These are phyloP conservation scores for Candida mattraensis DNA, from an alignment of 805 yeast genomes.

Conservation along the genomic window DNA sequence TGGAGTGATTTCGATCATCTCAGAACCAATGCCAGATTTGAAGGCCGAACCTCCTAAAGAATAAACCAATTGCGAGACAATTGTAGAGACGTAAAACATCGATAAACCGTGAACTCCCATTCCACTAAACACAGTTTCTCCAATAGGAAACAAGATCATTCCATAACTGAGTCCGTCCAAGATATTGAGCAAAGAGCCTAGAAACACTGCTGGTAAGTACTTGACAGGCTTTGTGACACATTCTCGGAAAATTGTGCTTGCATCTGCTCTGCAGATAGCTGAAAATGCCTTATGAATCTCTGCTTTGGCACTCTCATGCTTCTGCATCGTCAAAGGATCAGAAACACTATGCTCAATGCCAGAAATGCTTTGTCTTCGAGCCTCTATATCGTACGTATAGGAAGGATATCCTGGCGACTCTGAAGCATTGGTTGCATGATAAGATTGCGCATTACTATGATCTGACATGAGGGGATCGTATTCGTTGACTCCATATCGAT, in stretches of 20 bases:
- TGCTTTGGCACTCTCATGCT: conserved; percentile 4
- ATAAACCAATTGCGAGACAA: conserved; percentile 84
- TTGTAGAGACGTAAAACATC: conserved; percentile 89
- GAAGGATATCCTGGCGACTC: background rate
- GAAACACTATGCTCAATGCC: background rate
- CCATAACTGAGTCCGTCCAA: conserved; percentile 95
- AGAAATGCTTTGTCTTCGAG: conserved; percentile 1
- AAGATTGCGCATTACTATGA: conserved; percentile 1
- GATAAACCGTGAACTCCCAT: conserved; percentile 89
- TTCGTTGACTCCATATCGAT: conserved; percentile 5
- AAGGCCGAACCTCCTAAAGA: conserved; percentile 91
- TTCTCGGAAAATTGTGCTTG: conserved; percentile 23
- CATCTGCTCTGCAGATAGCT: conserved; percentile 18
- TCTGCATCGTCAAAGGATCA: conserved; percentile 1
- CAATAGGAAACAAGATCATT: conserved; percentile 94
- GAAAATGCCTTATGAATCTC: conserved; percentile 3
- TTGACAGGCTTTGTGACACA: conserved; percentile 40
- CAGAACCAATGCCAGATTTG: conserved; percentile 90
- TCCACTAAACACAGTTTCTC: conserved; percentile 71
- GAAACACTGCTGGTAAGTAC: conserved; percentile 75
- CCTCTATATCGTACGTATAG: conserved; percentile 6
- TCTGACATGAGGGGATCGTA: conserved; percentile 6
- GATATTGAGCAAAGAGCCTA: conserved; percentile 83
- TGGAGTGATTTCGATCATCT: conserved; percentile 99
- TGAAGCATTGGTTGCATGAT: conserved; percentile 3